phyloP scores from a whole-genome alignment of 2,329 filamentous ascomycete genomes.

The Aspergillus terreus region DNA sequence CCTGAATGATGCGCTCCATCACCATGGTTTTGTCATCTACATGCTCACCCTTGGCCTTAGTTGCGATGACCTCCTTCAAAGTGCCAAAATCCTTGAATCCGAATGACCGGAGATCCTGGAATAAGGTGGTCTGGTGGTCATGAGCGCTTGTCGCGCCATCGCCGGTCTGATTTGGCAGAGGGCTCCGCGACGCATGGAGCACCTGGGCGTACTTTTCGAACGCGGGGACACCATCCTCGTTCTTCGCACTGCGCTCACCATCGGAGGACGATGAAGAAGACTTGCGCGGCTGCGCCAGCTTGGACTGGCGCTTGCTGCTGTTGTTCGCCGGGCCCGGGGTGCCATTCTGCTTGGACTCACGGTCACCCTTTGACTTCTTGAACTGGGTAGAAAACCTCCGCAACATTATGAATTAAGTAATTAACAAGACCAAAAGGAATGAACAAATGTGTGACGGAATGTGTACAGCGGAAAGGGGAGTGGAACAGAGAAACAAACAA shows the following conservation, averaged over 20 bases:
- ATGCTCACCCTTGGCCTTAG: constrained; percentile 61
- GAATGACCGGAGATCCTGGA: constrained; percentile 57
- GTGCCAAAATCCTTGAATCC: constrained; percentile 59
- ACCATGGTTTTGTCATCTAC: constrained; percentile 73
- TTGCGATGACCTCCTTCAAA: constrained; percentile 57
- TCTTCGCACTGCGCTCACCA: constrained; percentile 31
- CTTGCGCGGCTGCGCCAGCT: constrained; percentile 21
- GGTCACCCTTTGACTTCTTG: constrained; percentile 35
- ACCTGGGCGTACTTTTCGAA: constrained; percentile 46
- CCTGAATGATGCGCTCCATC: constrained; percentile 68
- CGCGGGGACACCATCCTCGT: constrained; percentile 37
- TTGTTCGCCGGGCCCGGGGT: constrained; percentile 14
- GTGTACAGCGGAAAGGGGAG: not conserved
- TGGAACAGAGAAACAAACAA: not conserved
- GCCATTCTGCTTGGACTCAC: constrained; percentile 30
- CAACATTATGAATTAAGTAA: constrained; percentile 30
- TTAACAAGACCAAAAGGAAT: not conserved
- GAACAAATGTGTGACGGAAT: not conserved
- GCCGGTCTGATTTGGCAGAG: constrained; percentile 60
- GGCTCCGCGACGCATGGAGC: constrained; percentile 55
- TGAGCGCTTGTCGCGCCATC: constrained; percentile 58
- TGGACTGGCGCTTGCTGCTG: constrained; percentile 33
- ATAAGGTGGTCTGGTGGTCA: constrained; percentile 50
- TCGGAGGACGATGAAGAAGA: constrained; percentile 22
- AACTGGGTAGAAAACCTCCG: constrained; percentile 39